A percentile compares a stretch with the other conserved stretches of the same genome.
These are phyloP conservation scores for Yamadazyma akitaensis DNA, from an alignment of 805 yeast species.

Conservation along the genomic window DNA sequence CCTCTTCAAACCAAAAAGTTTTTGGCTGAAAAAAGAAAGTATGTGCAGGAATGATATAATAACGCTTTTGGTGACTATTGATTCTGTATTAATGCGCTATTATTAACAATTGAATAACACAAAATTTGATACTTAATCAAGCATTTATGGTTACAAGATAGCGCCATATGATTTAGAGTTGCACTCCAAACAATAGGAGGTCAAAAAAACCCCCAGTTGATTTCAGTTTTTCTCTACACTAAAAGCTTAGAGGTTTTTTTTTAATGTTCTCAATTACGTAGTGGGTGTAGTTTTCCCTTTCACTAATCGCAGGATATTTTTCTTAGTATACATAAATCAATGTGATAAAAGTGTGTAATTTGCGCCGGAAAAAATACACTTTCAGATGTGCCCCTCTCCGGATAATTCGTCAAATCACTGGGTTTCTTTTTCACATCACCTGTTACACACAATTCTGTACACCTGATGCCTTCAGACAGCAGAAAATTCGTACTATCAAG, in stretches of 20 bases:
- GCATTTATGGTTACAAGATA: neutral
- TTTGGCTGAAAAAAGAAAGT: neutral
- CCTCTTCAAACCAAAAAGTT: neutral
- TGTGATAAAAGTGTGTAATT: neutral
- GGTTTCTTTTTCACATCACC: neutral
- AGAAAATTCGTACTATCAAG: no score
- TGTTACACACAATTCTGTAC: neutral
- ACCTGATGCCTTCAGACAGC: no score
- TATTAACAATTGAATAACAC: neutral
- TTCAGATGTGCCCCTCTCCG: slow-evolving; percentile 1
- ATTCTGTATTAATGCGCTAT: neutral
- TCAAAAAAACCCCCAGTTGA: no score
- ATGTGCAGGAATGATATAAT: slow-evolving; percentile 9
- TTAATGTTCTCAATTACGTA: no score
- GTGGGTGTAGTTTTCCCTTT: neutral
- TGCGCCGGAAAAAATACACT: neutral
- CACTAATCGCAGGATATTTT: neutral
- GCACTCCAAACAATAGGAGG: neutral
- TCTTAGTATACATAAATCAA: neutral
- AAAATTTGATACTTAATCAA: no score
- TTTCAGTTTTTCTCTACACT: no score
- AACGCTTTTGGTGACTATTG: slow-evolving; percentile 1
- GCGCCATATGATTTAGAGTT: neutral
- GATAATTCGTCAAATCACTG: neutral
- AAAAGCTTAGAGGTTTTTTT: no score